phyloP scores from a whole-genome alignment of 2,329 filamentous ascomycete species.

The Penicillium sumatraense region DNA sequence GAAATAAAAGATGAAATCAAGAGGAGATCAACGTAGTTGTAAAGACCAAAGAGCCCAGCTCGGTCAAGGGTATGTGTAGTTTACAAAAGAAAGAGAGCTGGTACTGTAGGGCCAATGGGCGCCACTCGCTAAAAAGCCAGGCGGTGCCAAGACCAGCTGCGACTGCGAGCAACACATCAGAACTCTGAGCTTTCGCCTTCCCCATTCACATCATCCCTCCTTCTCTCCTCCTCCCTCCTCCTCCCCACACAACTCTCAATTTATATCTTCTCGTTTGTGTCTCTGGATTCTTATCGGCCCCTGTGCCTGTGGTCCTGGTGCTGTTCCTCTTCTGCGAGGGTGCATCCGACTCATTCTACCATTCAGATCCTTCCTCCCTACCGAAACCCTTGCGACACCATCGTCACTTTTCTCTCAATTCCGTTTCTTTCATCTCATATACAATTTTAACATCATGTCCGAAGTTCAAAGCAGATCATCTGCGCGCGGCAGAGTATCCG shows the following conservation, averaged over 20 bases:
- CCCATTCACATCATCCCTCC: constrained; percentile 27
- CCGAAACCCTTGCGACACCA: constrained; percentile 28
- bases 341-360: constrained; percentile 40
- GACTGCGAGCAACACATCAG: constrained; percentile 32
- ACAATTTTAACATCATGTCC: constrained; percentile 71
- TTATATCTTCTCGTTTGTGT: constrained; percentile 19
- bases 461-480: constrained; percentile 86
- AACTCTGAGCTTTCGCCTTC: constrained; percentile 33
- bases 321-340: constrained; percentile 44
- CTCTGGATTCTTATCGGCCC: constrained; percentile 32
- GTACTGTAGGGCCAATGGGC: constrained; percentile 24
- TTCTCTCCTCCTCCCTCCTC: constrained; percentile 26
- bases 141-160: constrained; percentile 30
- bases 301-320: constrained; percentile 40
- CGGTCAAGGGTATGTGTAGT: background rate
- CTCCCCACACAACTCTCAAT: constrained; percentile 24
- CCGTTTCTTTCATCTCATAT: constrained; percentile 33
- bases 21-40: background rate
- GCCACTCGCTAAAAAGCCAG: constrained; percentile 39
- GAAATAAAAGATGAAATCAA: background rate
- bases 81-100: background rate
- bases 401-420: constrained; percentile 31
- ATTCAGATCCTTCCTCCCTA: constrained; percentile 31
- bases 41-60: background rate
- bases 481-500: constrained; percentile 87